phyloP scores from a whole-genome alignment of 257 asterid genomes.

The Solanum habrochaites region DNA sequence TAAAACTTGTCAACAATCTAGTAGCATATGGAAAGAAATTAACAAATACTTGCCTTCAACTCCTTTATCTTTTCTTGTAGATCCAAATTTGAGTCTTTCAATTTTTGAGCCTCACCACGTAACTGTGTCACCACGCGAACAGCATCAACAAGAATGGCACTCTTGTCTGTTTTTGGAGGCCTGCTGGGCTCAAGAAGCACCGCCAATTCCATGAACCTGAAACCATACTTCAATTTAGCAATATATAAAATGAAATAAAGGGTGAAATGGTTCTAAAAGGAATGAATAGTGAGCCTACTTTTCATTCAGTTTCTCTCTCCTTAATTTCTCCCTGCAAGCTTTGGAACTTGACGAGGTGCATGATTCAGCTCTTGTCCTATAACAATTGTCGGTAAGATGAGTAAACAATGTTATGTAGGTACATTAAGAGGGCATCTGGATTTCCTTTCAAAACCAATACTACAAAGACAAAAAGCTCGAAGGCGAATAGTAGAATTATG shows the following conservation, averaged over 20 bases:
- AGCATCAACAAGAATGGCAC: conserved; percentile 80
- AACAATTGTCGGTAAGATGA: background rate
- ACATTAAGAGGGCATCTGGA: background rate
- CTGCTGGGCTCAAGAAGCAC: conserved; percentile 86
- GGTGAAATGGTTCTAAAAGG: background rate
- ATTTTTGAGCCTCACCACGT: conserved; percentile 64
- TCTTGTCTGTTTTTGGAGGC: conserved; percentile 86
- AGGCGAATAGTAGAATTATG: background rate
- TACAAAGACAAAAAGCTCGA: background rate
- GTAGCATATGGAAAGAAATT: background rate
- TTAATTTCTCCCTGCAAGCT: conserved; percentile 88
- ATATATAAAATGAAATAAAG: background rate
- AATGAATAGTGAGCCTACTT: conserved; percentile 28
- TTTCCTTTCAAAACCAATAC: background rate
- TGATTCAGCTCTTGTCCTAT: conserved; percentile 53
- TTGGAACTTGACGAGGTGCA: conserved; percentile 67
- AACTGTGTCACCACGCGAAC: conserved; percentile 74
- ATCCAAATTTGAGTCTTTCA: conserved; percentile 57
- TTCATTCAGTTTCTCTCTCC: conserved; percentile 85
- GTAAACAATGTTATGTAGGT: background rate
- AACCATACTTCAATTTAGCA: background rate
- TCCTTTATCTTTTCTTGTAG: conserved; percentile 87
- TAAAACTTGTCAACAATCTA: background rate
- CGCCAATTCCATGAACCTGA: conserved; percentile 66
- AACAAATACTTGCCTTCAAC: conserved; percentile 44